Conservation (phyloP, 352 stramenopile species). For the Phytophthora sansomeana region DNA sequence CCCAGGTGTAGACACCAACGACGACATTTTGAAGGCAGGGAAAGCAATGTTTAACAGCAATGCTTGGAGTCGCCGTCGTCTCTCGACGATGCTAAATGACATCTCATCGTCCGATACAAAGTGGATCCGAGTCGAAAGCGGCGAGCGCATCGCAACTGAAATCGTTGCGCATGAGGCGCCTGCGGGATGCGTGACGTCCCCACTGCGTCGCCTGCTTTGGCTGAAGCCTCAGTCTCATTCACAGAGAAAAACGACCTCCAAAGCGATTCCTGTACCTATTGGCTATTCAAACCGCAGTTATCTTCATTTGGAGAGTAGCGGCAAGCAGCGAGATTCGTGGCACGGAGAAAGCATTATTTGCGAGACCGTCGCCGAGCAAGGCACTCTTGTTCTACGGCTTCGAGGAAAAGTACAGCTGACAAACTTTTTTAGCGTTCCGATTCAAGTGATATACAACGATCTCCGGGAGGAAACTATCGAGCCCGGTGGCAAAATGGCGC, state of each 20-base stretch:
- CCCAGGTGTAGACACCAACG: conserved; percentile 46
- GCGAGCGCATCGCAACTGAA: conserved; percentile 71
- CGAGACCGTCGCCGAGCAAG: conserved; percentile 87
- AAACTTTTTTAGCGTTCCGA: conserved; percentile 76
- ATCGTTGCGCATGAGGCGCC: conserved; percentile 87
- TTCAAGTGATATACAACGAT: conserved; percentile 84
- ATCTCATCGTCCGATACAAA: conserved; percentile 75
- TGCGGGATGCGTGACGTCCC: conserved; percentile 82
- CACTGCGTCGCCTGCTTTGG: conserved; percentile 78
- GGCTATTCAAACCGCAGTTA: conserved; percentile 89
- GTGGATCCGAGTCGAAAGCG: conserved; percentile 74
- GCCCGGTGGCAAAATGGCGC: conserved; percentile 50
- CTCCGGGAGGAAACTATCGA: conserved; percentile 61
- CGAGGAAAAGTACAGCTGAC: conserved; percentile 81
- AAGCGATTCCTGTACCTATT: conserved; percentile 88
- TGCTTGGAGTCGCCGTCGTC: conserved; percentile 66
- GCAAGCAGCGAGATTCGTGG: conserved; percentile 68
- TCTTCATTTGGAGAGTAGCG: conserved; percentile 78
- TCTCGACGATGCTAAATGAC: conserved; percentile 81
- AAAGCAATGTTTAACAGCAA: conserved; percentile 56
- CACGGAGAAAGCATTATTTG: conserved; percentile 86
- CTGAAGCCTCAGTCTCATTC: conserved; percentile 73
- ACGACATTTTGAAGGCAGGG: conserved; percentile 56
- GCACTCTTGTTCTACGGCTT: conserved; percentile 81
- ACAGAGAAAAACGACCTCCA: conserved; percentile 46